Percentiles rank a stretch among this genome's conserved stretches.
phyloP scores from a whole-genome alignment of 2,329 filamentous ascomycete genomes.

The Alternaria metachromatica region DNA sequence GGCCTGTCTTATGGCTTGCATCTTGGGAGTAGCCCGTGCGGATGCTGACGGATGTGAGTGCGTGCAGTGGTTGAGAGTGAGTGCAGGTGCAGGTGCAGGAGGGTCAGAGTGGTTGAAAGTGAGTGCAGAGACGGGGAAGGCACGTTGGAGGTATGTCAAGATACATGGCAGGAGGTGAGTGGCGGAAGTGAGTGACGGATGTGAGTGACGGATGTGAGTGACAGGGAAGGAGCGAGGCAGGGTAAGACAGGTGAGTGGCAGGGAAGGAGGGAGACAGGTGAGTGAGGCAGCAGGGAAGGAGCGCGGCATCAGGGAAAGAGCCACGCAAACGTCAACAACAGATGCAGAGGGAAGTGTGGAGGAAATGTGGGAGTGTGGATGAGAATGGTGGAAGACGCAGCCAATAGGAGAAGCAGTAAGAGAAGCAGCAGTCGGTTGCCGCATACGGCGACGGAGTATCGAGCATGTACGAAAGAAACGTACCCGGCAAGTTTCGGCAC shows the following conservation, averaged over 20 bases:
- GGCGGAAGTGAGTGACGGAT: neutral
- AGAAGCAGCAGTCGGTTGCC: neutral
- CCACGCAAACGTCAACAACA: neutral
- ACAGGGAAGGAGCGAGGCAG: neutral
- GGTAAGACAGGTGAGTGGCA: neutral
- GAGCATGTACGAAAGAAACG: slow-evolving; percentile 17
- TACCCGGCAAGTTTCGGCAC: slow-evolving; percentile 47
- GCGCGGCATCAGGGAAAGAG: slow-evolving; percentile 1
- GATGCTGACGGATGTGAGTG: slow-evolving; percentile 31
- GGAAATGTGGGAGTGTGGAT: neutral
- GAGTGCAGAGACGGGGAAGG: neutral
- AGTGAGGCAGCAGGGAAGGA: neutral
- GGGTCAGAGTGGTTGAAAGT: neutral
- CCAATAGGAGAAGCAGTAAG: slow-evolving; percentile 4
- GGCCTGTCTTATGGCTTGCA: slow-evolving; percentile 67
- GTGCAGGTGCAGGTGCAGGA: neutral
- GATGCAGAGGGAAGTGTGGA: neutral
- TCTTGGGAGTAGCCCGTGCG: slow-evolving; percentile 61
- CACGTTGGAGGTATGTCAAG: neutral
- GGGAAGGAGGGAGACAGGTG: neutral
- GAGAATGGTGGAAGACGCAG: neutral
- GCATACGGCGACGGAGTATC: neutral
- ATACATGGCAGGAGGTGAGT: slow-evolving; percentile 13
- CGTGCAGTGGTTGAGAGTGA: neutral
- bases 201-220: neutral